Percentiles rank a stretch among this genome's conserved stretches.
These are phyloP conservation scores for Penicillium chermesinum DNA, from an alignment of 495 filamentous ascomycete genomes.

Conservation along the genomic window DNA sequence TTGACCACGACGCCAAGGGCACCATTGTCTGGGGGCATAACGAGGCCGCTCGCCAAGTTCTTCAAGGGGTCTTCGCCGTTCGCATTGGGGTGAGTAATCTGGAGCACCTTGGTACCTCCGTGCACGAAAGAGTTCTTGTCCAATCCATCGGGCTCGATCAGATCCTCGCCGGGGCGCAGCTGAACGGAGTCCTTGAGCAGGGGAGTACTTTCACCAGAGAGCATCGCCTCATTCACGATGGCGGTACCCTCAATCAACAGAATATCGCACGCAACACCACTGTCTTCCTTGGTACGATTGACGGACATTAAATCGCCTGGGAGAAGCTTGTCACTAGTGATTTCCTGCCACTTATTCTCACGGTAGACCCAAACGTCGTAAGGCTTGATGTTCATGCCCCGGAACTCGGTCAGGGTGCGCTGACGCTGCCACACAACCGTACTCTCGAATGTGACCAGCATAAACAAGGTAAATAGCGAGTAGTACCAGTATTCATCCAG, in stretches of 20 bases:
- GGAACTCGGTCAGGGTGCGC: slow-evolving; percentile 93
- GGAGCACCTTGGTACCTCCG: slow-evolving; percentile 95
- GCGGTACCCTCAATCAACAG: slow-evolving; percentile 87
- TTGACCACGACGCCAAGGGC: slow-evolving; percentile 92
- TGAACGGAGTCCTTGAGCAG: slow-evolving; percentile 95
- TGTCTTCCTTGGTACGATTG: slow-evolving; percentile 91
- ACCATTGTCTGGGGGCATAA: slow-evolving; percentile 79
- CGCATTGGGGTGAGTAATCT: slow-evolving; percentile 75
- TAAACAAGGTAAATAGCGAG: slow-evolving; percentile 96
- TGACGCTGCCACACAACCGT: slow-evolving; percentile 99
- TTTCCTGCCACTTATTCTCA: slow-evolving; percentile 78
- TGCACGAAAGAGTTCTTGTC: slow-evolving; percentile 97
- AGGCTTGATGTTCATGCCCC: slow-evolving; percentile 98
- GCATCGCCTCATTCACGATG: slow-evolving; percentile 99
- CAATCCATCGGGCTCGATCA: slow-evolving; percentile 80
- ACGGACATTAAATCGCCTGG: slow-evolving; percentile 97
- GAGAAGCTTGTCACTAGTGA: slow-evolving; percentile 87
- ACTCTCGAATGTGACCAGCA: slow-evolving; percentile 96
- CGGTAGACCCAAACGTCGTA: slow-evolving; percentile 90
- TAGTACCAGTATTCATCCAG: slow-evolving; percentile 99
- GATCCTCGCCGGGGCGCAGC: slow-evolving; percentile 78
- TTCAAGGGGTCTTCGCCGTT: slow-evolving; percentile 61
- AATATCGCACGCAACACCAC: slow-evolving; percentile 97
- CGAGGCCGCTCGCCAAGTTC: slow-evolving; percentile 65
- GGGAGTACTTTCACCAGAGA: slow-evolving; percentile 96